These are phyloP conservation scores for Hylodesmum podocarpum DNA, from an alignment of 306 rosid species.

Conservation along the genomic window DNA sequence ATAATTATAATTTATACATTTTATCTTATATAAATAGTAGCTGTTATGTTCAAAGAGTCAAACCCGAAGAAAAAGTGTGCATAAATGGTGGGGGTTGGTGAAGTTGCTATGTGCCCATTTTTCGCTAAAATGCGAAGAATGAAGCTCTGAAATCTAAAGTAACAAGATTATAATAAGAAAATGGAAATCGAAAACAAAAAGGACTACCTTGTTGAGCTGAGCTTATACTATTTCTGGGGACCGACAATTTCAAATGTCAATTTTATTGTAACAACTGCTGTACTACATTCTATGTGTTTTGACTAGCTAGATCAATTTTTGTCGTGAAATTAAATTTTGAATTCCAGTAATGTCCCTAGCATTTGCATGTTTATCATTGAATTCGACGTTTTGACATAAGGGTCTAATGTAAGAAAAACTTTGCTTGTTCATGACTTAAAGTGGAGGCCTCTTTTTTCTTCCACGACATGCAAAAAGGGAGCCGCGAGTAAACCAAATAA, in stretches of 20 bases:
- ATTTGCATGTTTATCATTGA: conserved; percentile 28
- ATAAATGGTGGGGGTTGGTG: not conserved
- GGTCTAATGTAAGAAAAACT: conserved; percentile 22
- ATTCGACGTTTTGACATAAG: not conserved
- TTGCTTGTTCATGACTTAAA: conserved; percentile 73
- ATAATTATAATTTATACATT: not conserved
- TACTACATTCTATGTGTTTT: not conserved
- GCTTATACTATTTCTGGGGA: not conserved
- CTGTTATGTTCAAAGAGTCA: not conserved
- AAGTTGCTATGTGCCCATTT: not conserved
- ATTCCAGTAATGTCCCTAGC: conserved; percentile 16
- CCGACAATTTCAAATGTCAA: not conserved
- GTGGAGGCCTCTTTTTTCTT: conserved; percentile 38
- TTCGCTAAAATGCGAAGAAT: not conserved
- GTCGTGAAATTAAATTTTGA: conserved; percentile 10
- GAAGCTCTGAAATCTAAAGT: not conserved
- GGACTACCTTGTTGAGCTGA: not conserved
- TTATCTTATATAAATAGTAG: not conserved
- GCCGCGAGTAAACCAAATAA: conserved; percentile 43
- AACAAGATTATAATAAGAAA: not conserved
- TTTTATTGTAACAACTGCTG: not conserved
- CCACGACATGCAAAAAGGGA: conserved; percentile 26
- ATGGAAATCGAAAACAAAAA: not conserved
- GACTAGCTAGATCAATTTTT: conserved; percentile 6
- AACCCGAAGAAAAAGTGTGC: not conserved